Evolutionary conservation across 352 stramenopile species (phyloP).

Genomic region (Thalassiosira livingstoniorum): DNA sequence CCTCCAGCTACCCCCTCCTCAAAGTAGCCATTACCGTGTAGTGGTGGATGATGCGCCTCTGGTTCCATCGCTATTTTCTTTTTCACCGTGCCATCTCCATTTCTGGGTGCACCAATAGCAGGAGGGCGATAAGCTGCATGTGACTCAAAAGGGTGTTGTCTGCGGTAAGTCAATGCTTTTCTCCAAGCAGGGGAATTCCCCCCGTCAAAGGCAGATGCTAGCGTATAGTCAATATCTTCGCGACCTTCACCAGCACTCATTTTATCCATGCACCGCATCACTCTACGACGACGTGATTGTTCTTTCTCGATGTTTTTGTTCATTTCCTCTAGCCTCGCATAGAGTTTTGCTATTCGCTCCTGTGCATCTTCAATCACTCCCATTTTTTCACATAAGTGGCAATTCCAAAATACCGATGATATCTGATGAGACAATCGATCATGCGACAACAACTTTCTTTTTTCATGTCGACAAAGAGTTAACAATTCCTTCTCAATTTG

Average conservation of each 20-base stretch:
- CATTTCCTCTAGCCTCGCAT: conserved; percentile 73
- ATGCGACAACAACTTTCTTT: conserved; percentile 70
- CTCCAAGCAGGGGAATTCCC: conserved; percentile 36
- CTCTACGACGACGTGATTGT: conserved; percentile 64
- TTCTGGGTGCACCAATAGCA: conserved; percentile 44
- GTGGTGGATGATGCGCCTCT: conserved; percentile 37
- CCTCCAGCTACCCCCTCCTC: neutral
- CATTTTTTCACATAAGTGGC: conserved; percentile 54
- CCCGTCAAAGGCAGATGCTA: conserved; percentile 73
- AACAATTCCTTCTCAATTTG: conserved; percentile 82
- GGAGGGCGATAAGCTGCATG: conserved; percentile 34
- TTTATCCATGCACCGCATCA: conserved; percentile 83
- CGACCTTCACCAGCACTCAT: conserved; percentile 77
- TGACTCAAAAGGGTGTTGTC: conserved; percentile 11
- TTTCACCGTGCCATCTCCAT: conserved; percentile 21
- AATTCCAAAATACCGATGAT: conserved; percentile 38
- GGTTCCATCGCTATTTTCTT: conserved; percentile 16
- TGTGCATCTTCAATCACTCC: conserved; percentile 67
- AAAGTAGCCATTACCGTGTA: neutral
- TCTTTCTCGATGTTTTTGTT: conserved; percentile 80
- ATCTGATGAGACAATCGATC: conserved; percentile 47
- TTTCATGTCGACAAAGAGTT: conserved; percentile 78
- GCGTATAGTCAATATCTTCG: conserved; percentile 85
- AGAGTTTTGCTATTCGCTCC: conserved; percentile 75
- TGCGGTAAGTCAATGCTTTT: conserved; percentile 44